Percentiles rank a stretch among this genome's conserved stretches.
phyloP scores from a whole-genome alignment of 352 stramenopile species.

The Globisporangium orthogonon region DNA sequence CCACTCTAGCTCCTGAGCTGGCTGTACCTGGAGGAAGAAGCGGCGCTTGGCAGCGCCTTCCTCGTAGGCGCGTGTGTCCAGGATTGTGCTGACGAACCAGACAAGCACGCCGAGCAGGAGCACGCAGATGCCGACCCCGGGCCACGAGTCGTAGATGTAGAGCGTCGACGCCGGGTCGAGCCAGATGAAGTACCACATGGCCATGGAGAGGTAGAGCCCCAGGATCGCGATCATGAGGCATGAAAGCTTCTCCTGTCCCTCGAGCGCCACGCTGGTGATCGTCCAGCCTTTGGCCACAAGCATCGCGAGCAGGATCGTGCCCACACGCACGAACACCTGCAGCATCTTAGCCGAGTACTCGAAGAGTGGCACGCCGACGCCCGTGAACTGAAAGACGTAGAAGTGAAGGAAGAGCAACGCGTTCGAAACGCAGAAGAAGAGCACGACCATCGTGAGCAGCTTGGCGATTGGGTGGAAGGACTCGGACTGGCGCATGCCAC shows the following conservation, averaged over 20 bases:
- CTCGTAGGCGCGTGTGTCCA: conserved; percentile 60
- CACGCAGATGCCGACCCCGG: conserved; percentile 52
- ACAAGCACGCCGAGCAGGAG: conserved; percentile 50
- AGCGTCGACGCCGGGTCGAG: conserved; percentile 69
- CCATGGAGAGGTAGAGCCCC: conserved; percentile 65
- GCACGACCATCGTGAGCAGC: conserved; percentile 55
- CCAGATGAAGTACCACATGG: conserved; percentile 80
- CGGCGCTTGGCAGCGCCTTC: conserved; percentile 40
- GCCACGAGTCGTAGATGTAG: conserved; percentile 83
- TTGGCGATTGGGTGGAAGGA: conserved; percentile 78
- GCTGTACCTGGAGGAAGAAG: conserved; percentile 54
- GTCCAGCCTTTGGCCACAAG: conserved; percentile 77
- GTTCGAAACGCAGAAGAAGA: conserved; percentile 61
- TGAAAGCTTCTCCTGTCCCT: conserved; percentile 62
- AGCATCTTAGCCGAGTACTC: conserved; percentile 65
- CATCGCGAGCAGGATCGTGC: conserved; percentile 65
- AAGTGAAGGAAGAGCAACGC: conserved; percentile 57
- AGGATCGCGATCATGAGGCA: conserved; percentile 57
- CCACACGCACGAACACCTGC: conserved; percentile 65
- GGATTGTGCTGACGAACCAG: conserved; percentile 63
- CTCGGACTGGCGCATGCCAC: conserved; percentile 41
- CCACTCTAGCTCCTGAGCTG: neutral
- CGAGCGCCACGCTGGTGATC: conserved; percentile 56
- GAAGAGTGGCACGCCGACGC: conserved; percentile 61
- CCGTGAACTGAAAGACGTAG: conserved; percentile 48